Evolutionary conservation across 352 stramenopile species (phyloP).

Genomic region (Globisporangium irregulare): DNA sequence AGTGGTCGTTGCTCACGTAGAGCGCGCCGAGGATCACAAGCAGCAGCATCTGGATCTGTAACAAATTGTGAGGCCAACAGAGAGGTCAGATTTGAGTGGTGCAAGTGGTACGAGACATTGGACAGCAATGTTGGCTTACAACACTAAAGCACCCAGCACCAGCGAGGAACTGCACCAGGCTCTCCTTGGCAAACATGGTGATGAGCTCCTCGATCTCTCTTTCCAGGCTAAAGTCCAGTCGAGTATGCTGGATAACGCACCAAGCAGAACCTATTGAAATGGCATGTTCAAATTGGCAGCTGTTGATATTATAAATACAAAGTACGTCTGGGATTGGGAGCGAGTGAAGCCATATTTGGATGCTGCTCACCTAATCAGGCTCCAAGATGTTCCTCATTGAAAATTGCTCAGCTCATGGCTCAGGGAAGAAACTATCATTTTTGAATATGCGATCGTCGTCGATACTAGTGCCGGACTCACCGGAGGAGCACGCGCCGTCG

Average conservation of each 20-base stretch:
- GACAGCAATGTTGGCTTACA: constrained; percentile 14
- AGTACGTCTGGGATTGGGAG: background rate
- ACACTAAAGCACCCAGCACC: constrained; percentile 60
- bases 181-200: constrained; percentile 60
- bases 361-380: background rate
- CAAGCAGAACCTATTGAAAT: background rate
- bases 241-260: background rate
- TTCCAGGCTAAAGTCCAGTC: background rate
- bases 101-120: too few species aligned
- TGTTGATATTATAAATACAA: background rate
- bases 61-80: background rate
- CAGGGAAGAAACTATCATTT: background rate
- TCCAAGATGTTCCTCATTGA: background rate
- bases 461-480: background rate
- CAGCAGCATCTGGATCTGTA: constrained; percentile 49
- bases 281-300: background rate
- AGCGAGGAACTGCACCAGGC: constrained; percentile 56
- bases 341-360: background rate
- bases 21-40: constrained; percentile 49
- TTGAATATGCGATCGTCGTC: background rate
- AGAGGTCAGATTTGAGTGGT: too few species aligned
- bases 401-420: background rate
- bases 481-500: constrained; percentile 26
- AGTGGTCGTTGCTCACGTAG: constrained; percentile 50
- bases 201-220: background rate